These are phyloP conservation scores for Xylariaceae sp. DNA, from an alignment of 2,329 filamentous ascomycete genomes.

Conservation along the genomic window DNA sequence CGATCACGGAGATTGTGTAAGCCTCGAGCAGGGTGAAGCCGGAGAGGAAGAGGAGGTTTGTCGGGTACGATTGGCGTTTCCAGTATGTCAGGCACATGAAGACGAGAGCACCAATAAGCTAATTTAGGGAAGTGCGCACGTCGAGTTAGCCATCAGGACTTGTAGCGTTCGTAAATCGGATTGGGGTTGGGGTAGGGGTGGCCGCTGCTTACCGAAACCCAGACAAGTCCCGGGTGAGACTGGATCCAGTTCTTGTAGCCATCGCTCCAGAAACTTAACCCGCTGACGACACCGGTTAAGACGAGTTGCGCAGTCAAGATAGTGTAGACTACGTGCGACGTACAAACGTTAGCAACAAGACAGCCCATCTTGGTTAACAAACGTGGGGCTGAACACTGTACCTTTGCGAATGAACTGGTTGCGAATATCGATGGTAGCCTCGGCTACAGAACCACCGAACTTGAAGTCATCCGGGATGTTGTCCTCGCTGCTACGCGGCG, in stretches of 20 bases:
- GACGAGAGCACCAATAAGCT: slow-evolving; percentile 73
- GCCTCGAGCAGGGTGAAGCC: slow-evolving; percentile 90
- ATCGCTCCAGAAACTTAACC: slow-evolving; percentile 76
- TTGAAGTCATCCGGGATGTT: slow-evolving; percentile 98
- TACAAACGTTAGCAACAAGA: slow-evolving; percentile 1
- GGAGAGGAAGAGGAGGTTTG: slow-evolving; percentile 85
- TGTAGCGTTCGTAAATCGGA: neutral
- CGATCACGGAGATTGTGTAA: slow-evolving; percentile 87
- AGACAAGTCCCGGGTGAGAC: slow-evolving; percentile 75
- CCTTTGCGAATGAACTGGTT: slow-evolving; percentile 91
- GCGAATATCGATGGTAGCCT: slow-evolving; percentile 90
- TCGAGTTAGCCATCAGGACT: slow-evolving; percentile 9
- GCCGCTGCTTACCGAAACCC: slow-evolving; percentile 58
- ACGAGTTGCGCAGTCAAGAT: slow-evolving; percentile 95
- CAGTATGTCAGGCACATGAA: slow-evolving; percentile 88
- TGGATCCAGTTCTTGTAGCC: slow-evolving; percentile 86
- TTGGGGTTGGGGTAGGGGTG: neutral
- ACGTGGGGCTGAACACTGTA: too few relatives aligned
- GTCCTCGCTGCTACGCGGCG: slow-evolving; percentile 74
- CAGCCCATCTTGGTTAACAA: too few relatives aligned
- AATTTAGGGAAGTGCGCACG: neutral
- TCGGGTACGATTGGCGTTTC: slow-evolving; percentile 94
- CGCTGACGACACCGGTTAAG: slow-evolving; percentile 73
- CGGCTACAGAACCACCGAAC: slow-evolving; percentile 90
- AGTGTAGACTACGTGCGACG: slow-evolving; percentile 62